Base-by-base conservation (phyloP, 1,284 basidiomycete species). In the Naganishia cerealis region DNA sequence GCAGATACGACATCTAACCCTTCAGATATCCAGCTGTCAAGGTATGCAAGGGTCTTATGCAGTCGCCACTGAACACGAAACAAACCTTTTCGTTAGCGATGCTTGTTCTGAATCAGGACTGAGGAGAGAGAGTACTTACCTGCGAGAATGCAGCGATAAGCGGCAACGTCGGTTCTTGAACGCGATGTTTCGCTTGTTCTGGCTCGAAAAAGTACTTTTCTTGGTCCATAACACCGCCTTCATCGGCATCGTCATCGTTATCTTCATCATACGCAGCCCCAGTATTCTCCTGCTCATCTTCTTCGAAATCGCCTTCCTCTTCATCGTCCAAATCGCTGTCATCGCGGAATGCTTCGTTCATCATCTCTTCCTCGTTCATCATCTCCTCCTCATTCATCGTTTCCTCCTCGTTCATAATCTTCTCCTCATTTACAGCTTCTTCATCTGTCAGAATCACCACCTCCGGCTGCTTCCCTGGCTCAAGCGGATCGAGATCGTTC, bases 391-490 rank as follows among this genome's bases (percentile, higher is more conserved):
- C 63, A 15, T 58, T 54, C 55, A 66, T 26, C 68, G 50, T 42
- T 8, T 38, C 65, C 6, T 61, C 52, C 38, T 58, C 69, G n/a
- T n/a, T n/a, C n/a, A n/a, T n/a, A n/a, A n/a, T n/a, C n/a, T n/a
- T 26, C 39, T 71, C 74, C 42, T 72, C 70, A 13, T 73, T 42
- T 52, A 43, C 26, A 2, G 13, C 73, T 3, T 63, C 50, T 18
- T 58, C 55, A 2, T 66, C 69, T 21, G 40, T 58, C 24, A 62
- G 16, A 24, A 48, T 40, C 48, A 62, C 69, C 42, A 69, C 66
- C 16, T 70, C 70, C 21, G 29, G 55, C 48, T 55, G 65, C 12
- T 66, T 58, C 15, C 65, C 67, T 29, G 10, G 54, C 33, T 36
- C 8, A 36, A 18, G 21, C 5, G 8, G 6, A 2, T 33, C 63